A percentile compares a stretch with the other conserved stretches of the same genome.
phyloP scores from a whole-genome alignment of 2,329 filamentous ascomycete species.

The Beauveria rudraprayagi region DNA sequence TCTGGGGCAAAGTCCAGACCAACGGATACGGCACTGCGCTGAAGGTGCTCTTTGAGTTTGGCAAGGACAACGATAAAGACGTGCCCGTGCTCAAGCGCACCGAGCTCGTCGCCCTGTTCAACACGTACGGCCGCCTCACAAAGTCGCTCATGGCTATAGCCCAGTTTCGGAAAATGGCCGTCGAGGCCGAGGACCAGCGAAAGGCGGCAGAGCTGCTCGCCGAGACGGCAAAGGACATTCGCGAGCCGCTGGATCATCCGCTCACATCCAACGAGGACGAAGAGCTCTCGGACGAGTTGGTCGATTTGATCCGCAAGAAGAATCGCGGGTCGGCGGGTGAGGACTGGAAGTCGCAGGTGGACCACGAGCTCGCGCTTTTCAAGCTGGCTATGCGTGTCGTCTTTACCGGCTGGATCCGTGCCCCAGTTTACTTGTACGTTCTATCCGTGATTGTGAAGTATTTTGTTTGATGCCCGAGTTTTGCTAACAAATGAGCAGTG shows the following conservation, averaged over 20 bases:
- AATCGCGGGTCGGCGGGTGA: not conserved
- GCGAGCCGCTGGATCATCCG: conserved; percentile 17
- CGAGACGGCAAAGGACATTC: conserved; percentile 21
- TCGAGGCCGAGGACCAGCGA: conserved; percentile 21
- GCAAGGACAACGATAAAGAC: conserved; percentile 52
- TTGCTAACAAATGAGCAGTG: not conserved
- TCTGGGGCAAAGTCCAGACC: conserved; percentile 97
- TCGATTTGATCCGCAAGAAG: conserved; percentile 3
- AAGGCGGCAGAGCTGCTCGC: conserved; percentile 17
- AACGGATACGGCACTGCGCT: conserved; percentile 89
- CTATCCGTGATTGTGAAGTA: not conserved
- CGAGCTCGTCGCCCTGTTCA: conserved; percentile 88
- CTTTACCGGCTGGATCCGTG: conserved; percentile 1
- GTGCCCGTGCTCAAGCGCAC: conserved; percentile 71
- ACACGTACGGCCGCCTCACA: conserved; percentile 83
- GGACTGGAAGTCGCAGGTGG: not conserved
- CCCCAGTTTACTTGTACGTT: conserved; percentile 3
- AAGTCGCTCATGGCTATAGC: conserved; percentile 69
- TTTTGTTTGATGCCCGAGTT: not conserved
- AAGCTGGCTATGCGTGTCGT: conserved; percentile 8
- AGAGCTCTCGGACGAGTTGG: conserved; percentile 18
- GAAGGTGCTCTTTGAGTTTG: conserved; percentile 93
- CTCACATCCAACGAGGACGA: conserved; percentile 18
- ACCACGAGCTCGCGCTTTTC: conserved; percentile 2
- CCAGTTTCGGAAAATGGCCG: conserved; percentile 56